These are phyloP conservation scores for Letharia columbiana DNA, from an alignment of 495 filamentous ascomycete species.

Conservation along the genomic window DNA sequence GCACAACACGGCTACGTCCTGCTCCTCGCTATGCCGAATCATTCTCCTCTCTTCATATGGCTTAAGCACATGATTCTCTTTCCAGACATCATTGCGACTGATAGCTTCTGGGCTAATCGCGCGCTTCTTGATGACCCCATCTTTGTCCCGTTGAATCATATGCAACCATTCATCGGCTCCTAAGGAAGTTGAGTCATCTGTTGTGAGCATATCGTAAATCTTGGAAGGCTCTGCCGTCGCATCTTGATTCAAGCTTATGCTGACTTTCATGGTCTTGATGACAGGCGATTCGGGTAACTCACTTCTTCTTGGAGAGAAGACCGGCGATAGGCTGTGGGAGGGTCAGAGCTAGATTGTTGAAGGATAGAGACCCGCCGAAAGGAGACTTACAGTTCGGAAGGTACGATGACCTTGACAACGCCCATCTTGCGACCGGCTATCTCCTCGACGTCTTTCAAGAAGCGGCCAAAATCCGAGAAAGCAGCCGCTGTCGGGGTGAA, in stretches of 20 bases:
- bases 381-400: not conserved
- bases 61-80: not conserved
- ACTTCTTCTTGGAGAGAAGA: not conserved
- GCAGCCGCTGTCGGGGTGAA: not conserved
- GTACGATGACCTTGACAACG: constrained; percentile 2
- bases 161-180: not conserved
- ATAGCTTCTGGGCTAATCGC: not conserved
- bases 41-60: not conserved
- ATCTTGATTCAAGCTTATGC: not conserved
- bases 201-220: not conserved
- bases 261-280: not conserved
- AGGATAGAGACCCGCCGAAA: not conserved
- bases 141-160: not conserved
- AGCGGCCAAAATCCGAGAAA: not conserved
- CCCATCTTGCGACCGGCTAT: not conserved
- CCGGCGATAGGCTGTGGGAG: not conserved
- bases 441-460: constrained; percentile 2
- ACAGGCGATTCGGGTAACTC: not conserved
- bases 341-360: not conserved
- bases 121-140: not conserved
- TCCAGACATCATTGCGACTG: not conserved
- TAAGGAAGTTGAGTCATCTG: not conserved
- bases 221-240: not conserved
- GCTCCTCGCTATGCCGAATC: not conserved
- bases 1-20: not conserved